phyloP scores from a whole-genome alignment of 2,329 filamentous ascomycete species.

The Microcyclospora pomicola region DNA sequence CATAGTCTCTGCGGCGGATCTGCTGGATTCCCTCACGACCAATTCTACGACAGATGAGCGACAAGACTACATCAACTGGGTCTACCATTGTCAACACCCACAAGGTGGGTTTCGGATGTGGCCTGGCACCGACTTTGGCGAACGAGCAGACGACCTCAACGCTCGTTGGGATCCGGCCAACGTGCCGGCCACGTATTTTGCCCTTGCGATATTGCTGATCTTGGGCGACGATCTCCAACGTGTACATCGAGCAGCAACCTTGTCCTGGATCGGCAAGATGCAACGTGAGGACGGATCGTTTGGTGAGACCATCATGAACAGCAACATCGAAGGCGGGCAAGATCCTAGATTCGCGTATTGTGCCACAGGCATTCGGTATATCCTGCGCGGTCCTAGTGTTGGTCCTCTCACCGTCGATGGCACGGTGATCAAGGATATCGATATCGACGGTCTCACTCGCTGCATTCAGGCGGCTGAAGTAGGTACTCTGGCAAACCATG shows the following conservation, averaged over 20 bases:
- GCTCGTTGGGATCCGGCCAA: conserved; percentile 61
- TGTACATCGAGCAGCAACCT: conserved; percentile 52
- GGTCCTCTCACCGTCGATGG: conserved; percentile 44
- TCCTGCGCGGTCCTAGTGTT: conserved; percentile 39
- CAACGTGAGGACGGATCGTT: conserved; percentile 84
- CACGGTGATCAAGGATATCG: conserved; percentile 53
- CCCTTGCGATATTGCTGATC: conserved; percentile 57
- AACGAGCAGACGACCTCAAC: conserved; percentile 37
- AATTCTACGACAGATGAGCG: conserved; percentile 42
- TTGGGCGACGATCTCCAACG: conserved; percentile 47
- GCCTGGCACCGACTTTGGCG: conserved; percentile 49
- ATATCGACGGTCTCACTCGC: conserved; percentile 53
- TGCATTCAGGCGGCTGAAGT: conserved; percentile 54
- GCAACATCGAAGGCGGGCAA: conserved; percentile 56
- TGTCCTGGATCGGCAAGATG: conserved; percentile 60
- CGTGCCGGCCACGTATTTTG: conserved; percentile 79
- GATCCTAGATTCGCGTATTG: conserved; percentile 86
- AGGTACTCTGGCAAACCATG: conserved; percentile 8
- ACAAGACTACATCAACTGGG: conserved; percentile 53
- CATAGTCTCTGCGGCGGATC: conserved; percentile 69
- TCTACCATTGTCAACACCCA: conserved; percentile 74
- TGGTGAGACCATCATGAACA: conserved; percentile 59
- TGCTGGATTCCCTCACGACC: conserved; percentile 52
- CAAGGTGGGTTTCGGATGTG: conserved; percentile 81
- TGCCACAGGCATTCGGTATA: conserved; percentile 68